A percentile compares a stretch with the other conserved stretches of the same genome.
Conservation (phyloP, 768 basidiomycete genomes). For the Pisolithus sp. region DNA sequence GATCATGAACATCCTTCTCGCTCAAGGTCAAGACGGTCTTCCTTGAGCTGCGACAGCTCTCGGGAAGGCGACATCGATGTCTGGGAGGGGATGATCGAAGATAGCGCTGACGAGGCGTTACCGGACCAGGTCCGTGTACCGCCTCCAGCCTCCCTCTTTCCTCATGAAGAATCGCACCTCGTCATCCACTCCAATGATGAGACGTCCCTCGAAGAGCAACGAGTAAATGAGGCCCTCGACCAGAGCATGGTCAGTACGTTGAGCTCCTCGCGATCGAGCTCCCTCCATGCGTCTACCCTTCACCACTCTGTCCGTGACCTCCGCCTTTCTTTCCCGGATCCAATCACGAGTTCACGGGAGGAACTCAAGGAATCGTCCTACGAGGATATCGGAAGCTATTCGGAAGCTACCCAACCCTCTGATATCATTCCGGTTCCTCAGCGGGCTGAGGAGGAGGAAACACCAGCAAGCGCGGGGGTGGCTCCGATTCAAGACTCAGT, state of each 20-base stretch:
- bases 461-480: constrained; percentile 13
- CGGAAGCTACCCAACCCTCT: constrained; percentile 25
- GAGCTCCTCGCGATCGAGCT: constrained; percentile 65
- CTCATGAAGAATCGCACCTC: constrained; percentile 20
- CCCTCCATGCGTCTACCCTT: constrained; percentile 45
- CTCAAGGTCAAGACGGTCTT: constrained; percentile 62
- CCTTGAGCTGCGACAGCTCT: constrained; percentile 63
- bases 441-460: constrained; percentile 29
- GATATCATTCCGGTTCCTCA: constrained; percentile 9
- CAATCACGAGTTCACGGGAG: constrained; percentile 64
- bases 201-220: constrained; percentile 52
- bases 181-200: constrained; percentile 23
- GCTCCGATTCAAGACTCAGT: constrained; percentile 29
- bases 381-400: constrained; percentile 41
- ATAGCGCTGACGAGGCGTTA: constrained; percentile 45
- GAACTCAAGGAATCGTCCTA: constrained; percentile 53
- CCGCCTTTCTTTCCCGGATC: constrained; percentile 78
- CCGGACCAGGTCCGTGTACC: constrained; percentile 18
- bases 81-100: constrained; percentile 75
- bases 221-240: constrained; percentile 68
- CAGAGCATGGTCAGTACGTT: constrained; percentile 81
- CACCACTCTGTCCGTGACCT: constrained; percentile 67
- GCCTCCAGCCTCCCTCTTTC: constrained; percentile 15
- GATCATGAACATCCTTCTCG: constrained; percentile 52
- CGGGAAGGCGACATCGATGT: constrained; percentile 63